A percentile compares a stretch with the other conserved stretches of the same genome.
Evolutionary conservation across 345 rosid genomes (phyloP).

Genomic region (Physaria fendleri): DNA sequence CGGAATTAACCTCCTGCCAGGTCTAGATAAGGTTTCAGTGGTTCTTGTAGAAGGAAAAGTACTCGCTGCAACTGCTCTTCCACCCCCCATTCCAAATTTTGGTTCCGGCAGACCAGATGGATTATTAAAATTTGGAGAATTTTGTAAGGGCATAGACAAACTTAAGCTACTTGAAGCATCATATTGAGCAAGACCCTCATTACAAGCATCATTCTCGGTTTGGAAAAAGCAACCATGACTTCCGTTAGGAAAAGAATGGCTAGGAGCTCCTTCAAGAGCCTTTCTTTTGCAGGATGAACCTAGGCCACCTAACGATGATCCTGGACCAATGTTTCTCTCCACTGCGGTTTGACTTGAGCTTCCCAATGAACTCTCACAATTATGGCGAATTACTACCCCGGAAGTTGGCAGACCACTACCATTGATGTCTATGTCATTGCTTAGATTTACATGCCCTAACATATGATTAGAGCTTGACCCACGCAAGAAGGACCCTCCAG

Average conservation of each 20-base stretch:
- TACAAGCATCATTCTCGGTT: conserved; percentile 40
- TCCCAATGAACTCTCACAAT: conserved; percentile 40
- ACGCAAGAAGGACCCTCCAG: conserved; percentile 30
- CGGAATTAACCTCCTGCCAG: conserved; percentile 41
- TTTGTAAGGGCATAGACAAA: conserved; percentile 47
- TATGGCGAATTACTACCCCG: conserved; percentile 32
- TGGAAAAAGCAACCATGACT: conserved; percentile 49
- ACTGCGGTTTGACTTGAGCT: conserved; percentile 47
- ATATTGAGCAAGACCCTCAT: conserved; percentile 31
- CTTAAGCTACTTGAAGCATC: conserved; percentile 55
- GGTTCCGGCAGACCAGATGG: conserved; percentile 40
- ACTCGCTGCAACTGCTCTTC: conserved; percentile 36
- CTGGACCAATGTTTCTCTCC: conserved; percentile 47
- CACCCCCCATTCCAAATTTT: conserved; percentile 46
- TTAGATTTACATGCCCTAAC: conserved; percentile 32
- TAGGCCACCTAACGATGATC: conserved; percentile 59
- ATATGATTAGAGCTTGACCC: conserved; percentile 44
- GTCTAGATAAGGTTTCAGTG: conserved; percentile 35
- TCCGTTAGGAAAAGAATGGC: conserved; percentile 46
- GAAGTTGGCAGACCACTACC: conserved; percentile 31
- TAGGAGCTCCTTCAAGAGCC: conserved; percentile 76
- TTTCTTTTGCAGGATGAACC: conserved; percentile 86
- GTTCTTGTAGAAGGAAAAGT: conserved; percentile 45
- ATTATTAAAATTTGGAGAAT: conserved; percentile 30
- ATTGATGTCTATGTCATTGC: conserved; percentile 32